phyloP scores from a whole-genome alignment of 139 green algal genomes.

The Desmodesmus armatus region DNA sequence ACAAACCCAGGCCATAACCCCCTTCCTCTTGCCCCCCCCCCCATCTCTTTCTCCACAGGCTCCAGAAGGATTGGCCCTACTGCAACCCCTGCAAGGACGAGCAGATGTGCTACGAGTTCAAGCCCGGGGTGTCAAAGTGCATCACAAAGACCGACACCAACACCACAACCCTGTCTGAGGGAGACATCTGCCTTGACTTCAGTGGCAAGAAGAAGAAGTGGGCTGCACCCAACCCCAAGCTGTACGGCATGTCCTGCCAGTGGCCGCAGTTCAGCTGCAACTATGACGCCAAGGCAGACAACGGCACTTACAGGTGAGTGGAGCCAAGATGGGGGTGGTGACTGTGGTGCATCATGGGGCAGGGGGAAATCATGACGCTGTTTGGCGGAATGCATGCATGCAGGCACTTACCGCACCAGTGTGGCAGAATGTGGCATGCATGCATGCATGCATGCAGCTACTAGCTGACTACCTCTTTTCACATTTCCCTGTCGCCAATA shows the following conservation, averaged over 20 bases:
- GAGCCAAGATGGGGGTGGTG: no score
- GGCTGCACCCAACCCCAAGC: conserved; percentile 1
- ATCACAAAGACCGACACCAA: neutral
- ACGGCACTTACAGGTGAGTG: conserved; percentile 32
- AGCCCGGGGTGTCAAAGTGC: conserved; percentile 45
- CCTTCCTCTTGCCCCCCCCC: no score
- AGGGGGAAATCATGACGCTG: no score
- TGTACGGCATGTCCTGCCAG: conserved; percentile 22
- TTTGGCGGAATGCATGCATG: no score
- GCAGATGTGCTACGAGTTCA: conserved; percentile 39
- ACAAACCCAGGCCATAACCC: no score
- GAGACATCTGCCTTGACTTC: conserved; percentile 34
- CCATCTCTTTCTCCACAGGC: no score
- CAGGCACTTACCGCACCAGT: no score
- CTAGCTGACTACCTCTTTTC: no score
- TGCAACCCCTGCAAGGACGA: conserved; percentile 42
- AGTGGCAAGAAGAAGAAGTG: conserved; percentile 32
- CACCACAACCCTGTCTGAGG: neutral
- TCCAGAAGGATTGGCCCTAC: conserved; percentile 12
- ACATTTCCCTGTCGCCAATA: no score
- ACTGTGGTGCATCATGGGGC: no score
- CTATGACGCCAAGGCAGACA: conserved; percentile 35
- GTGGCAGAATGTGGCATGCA: no score
- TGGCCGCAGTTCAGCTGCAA: conserved; percentile 40
- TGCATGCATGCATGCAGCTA: neutral